Evolutionary conservation across 345 rosid species (phyloP).

Genomic region (Eucalyptus cloeziana): DNA sequence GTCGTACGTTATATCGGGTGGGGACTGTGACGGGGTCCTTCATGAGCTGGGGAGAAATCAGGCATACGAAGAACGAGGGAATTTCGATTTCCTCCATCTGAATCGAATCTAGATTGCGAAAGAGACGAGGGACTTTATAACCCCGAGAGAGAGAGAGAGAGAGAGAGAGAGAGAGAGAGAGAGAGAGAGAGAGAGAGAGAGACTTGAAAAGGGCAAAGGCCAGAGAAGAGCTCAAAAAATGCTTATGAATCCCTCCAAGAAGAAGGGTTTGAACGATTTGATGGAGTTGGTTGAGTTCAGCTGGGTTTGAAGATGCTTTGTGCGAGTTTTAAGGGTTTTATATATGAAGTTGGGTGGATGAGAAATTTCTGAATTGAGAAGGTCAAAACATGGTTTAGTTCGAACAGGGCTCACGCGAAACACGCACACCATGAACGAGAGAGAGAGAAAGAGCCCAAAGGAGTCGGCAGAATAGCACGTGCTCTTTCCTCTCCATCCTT

Average conservation of each 20-base stretch:
- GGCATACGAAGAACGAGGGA: slow-evolving; percentile 3
- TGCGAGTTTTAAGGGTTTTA: background rate
- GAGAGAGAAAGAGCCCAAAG: background rate
- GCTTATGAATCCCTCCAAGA: background rate
- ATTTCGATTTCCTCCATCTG: background rate
- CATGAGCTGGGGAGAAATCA: slow-evolving; percentile 5
- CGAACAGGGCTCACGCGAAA: background rate
- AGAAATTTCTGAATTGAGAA: background rate
- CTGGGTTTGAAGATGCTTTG: background rate
- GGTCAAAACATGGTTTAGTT: background rate
- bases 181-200: no score
- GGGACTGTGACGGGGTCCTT: background rate
- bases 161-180: no score
- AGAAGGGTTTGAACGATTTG: background rate
- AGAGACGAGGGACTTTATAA: background rate
- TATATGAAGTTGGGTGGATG: background rate
- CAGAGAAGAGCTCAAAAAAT: background rate
- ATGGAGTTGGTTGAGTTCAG: background rate
- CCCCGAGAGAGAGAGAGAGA: background rate
- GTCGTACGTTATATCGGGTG: slow-evolving; percentile 3
- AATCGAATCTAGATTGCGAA: background rate
- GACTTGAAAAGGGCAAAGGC: background rate
- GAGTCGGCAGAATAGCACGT: background rate
- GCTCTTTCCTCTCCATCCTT: background rate
- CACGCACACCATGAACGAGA: background rate